These are phyloP conservation scores for Gossypium herbaceum DNA, from an alignment of 345 rosid genomes.

Conservation along the genomic window DNA sequence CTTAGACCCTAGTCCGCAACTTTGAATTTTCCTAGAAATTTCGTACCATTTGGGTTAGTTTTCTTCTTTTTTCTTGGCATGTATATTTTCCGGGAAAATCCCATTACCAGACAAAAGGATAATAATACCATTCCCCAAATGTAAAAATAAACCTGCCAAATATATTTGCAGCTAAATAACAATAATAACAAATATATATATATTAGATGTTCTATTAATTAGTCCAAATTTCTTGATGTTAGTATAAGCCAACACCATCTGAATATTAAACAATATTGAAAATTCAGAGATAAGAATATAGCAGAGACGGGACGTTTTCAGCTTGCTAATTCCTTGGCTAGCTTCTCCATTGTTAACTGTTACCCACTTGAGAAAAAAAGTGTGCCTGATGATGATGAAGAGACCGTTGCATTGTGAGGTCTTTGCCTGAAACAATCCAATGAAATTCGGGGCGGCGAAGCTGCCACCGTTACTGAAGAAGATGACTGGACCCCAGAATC, in stretches of 20 bases:
- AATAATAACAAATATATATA: not conserved
- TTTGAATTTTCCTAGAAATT: not conserved
- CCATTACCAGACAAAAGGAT: constrained; percentile 1
- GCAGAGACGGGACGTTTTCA: not conserved
- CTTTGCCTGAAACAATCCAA: constrained; percentile 77
- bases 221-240: not conserved
- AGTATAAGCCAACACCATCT: not conserved
- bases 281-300: not conserved
- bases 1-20: not conserved
- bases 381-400: constrained; percentile 66
- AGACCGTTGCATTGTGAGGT: constrained; percentile 43
- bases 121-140: constrained; percentile 2
- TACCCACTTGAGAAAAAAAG: constrained; percentile 51
- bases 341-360: not conserved
- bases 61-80: not conserved
- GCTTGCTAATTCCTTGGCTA: not conserved
- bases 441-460: constrained; percentile 66
- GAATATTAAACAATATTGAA: not conserved
- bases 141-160: not conserved
- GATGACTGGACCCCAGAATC: constrained; percentile 61
- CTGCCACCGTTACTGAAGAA: constrained; percentile 53
- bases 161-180: not conserved
- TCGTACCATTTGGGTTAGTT: not conserved
- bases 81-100: constrained; percentile 14
- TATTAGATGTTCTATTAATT: not conserved